Evolutionary conservation across 1,139 yeast species (phyloP), one percentile per base, ranked within the genome.

Genomic region (Debaryomycetaceae sp.): DNA sequence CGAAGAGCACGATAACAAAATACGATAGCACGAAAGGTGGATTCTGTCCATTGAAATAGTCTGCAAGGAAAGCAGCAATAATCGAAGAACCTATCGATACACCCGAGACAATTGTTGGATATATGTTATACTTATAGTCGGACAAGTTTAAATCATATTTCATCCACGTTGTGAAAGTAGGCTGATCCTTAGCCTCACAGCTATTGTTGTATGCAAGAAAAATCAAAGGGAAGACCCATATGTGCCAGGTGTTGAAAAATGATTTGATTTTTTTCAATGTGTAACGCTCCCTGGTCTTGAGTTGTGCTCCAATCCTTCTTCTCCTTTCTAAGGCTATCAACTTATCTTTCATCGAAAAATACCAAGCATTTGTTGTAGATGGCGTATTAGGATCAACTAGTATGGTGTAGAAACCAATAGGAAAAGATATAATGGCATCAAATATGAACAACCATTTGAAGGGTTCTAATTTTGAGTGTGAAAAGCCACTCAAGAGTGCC

Each of bases 371-470:
- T 8, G 72, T 69, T 6, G 75, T 68, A 4, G 67, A 54, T 2
- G 78, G 78, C 1, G 76, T 69, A 50, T 71, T 72, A 33, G 78
- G 76, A 45, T 68, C 70, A 24, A 63, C 71, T 29, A 66, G 41
- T 62, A 73, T 59, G 38, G 75, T 64, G 51, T 70, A 74, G 17
- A 75, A 43, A 1, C 75, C 80, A 27, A 76, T 62, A 0, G 82
- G 82, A 31, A 76, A 59, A 3, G 81, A 70, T 39, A 80, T 66
- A 13, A 73, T 60, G 4, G 80, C 82, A 52, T 79, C 83, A 49
- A 78, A 66, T 22, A 79, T 67, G 47, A 78, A 79, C 54, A 77
- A 68, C 80, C 81, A 76, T 52, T 75, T 73, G 71, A 80, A 79
- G 1, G 78, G 72, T 5, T 49, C 50, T 14, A 46, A 34, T 4